These are phyloP conservation scores for Penicillium freii DNA, from an alignment of 2,329 filamentous ascomycete genomes.

Conservation along the genomic window DNA sequence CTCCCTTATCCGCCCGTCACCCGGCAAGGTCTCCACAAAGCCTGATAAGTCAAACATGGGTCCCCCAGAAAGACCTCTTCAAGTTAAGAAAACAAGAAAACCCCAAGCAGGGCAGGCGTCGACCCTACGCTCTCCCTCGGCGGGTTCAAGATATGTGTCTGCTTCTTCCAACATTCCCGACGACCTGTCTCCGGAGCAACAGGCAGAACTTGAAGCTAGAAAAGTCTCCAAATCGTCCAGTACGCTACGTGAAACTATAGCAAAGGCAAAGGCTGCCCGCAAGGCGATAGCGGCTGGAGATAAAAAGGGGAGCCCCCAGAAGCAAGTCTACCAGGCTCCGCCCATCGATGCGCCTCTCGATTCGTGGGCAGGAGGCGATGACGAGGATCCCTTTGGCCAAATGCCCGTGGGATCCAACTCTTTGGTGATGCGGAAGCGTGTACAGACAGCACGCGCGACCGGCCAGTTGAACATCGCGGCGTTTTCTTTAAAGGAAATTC, in stretches of 20 bases:
- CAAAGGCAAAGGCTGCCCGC: constrained; percentile 82
- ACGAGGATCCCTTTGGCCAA: constrained; percentile 57
- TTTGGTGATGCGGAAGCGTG: constrained; percentile 69
- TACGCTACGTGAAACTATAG: constrained; percentile 84
- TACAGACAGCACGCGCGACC: constrained; percentile 69
- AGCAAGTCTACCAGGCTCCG: constrained; percentile 12
- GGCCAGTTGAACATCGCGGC: constrained; percentile 87
- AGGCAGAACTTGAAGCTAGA: constrained; percentile 35
- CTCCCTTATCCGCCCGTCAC: constrained; percentile 53
- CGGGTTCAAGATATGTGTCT: constrained; percentile 32
- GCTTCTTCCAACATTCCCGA: constrained; percentile 31
- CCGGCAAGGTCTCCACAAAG: constrained; percentile 57
- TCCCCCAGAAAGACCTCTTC: constrained; percentile 35
- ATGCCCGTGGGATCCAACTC: constrained; percentile 56
- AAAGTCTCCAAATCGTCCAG: constrained; percentile 68
- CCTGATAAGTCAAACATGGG: constrained; percentile 44
- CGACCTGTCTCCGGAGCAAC: constrained; percentile 29
- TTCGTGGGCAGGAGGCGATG: constrained; percentile 50
- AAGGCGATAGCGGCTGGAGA: constrained; percentile 49
- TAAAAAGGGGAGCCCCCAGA: constrained; percentile 6
- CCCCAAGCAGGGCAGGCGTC: constrained; percentile 32
- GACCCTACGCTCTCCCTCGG: constrained; percentile 33
- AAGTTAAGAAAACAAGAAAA: constrained; percentile 41
- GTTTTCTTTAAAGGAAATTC: constrained; percentile 75
- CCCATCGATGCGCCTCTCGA: constrained; percentile 22